These are phyloP conservation scores for Mortierella sp. DNA, from an alignment of 371 early-diverging fungal genomes.

Conservation along the genomic window DNA sequence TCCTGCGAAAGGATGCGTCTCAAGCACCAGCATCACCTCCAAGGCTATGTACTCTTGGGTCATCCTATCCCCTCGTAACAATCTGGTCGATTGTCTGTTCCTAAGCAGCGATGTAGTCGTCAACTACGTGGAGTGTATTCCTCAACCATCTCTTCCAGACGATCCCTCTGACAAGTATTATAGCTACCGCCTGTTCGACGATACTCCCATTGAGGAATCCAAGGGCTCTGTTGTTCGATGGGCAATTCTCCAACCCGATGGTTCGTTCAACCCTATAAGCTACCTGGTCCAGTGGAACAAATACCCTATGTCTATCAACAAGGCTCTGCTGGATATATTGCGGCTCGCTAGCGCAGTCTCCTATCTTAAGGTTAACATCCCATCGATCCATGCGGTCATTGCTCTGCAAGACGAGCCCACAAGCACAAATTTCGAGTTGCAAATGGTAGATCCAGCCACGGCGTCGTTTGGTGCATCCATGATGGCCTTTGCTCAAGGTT, in stretches of 20 bases:
- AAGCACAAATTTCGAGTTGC: background rate
- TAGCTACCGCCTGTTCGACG: background rate
- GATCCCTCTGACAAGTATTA: background rate
- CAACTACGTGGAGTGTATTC: background rate
- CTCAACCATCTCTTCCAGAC: background rate
- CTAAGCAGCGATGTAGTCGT: background rate
- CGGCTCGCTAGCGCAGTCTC: conserved; percentile 15
- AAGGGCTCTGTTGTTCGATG: conserved; percentile 21
- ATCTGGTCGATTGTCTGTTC: background rate
- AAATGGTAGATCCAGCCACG: conserved; percentile 2
- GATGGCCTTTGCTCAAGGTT: conserved; percentile 18
- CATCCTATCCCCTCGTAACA: background rate
- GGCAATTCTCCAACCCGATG: conserved; percentile 8
- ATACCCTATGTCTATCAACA: conserved; percentile 23
- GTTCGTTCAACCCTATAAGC: conserved; percentile 18
- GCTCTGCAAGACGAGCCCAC: background rate
- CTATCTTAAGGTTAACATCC: conserved; percentile 18
- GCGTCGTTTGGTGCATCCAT: conserved; percentile 8
- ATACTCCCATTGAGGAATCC: background rate
- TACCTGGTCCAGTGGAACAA: conserved; percentile 26
- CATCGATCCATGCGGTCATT: background rate
- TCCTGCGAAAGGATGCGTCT: background rate
- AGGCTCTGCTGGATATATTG: conserved; percentile 28
- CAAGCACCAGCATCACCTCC: background rate
- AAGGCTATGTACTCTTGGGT: background rate